Evolutionary conservation across 805 yeast species (phyloP).

Genomic region (Wickerhamomyces silvicola): DNA sequence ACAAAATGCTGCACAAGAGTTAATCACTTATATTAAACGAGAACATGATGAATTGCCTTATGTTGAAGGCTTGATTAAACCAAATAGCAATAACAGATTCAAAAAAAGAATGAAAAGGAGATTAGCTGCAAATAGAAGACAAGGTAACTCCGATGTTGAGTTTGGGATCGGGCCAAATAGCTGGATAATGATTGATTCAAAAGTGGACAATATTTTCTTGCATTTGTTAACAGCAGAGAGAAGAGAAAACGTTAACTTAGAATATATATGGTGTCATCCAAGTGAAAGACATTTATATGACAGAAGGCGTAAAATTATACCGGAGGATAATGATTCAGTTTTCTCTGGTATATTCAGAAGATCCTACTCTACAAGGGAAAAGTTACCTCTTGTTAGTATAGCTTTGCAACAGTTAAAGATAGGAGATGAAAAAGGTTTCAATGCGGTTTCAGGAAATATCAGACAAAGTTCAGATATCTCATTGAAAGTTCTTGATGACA

Average conservation of each 20-base stretch:
- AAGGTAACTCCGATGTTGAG: conserved; percentile 46
- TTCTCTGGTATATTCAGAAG: conserved; percentile 38
- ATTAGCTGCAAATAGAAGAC: conserved; percentile 47
- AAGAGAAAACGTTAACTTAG: conserved; percentile 63
- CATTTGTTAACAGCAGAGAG: conserved; percentile 71
- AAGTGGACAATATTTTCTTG: conserved; percentile 53
- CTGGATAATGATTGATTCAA: conserved; percentile 79
- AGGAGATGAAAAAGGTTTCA: conserved; percentile 8
- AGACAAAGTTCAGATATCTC: conserved; percentile 5
- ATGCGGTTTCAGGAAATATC: conserved; percentile 1
- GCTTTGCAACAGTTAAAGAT: conserved; percentile 11
- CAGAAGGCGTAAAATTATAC: conserved; percentile 2
- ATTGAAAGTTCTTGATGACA: conserved; percentile 2
- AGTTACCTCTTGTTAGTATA: conserved; percentile 3
- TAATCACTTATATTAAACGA: conserved; percentile 54
- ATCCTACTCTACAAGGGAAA: conserved; percentile 27
- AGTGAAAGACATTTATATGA: conserved; percentile 27
- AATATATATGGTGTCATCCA: conserved; percentile 47
- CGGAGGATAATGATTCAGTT: conserved; percentile 29
- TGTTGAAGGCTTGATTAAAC: conserved; percentile 67
- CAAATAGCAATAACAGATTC: conserved; percentile 44
- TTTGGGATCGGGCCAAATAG: conserved; percentile 55
- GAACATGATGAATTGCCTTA: conserved; percentile 38
- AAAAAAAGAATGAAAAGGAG: conserved; percentile 44
- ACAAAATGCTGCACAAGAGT: conserved; percentile 57